Evolutionary conservation across 495 filamentous ascomycete species (phyloP).

Genomic region (Hypoxylon fuscum): DNA sequence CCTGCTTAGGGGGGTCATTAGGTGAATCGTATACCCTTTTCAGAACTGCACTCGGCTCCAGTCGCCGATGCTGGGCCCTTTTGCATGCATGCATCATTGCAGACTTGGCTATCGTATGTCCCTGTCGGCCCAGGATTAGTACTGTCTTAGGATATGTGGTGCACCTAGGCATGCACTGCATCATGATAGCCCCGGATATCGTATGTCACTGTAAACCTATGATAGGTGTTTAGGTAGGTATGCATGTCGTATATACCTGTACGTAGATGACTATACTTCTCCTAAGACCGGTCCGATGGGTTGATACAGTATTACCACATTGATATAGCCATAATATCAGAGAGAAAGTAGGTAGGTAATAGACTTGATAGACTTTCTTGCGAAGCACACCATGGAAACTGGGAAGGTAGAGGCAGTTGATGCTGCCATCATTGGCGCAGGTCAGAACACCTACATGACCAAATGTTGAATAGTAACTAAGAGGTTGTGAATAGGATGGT

Average conservation of each 20-base stretch:
- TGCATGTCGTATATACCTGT: neutral
- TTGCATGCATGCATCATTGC: neutral
- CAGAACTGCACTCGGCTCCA: too few species aligned
- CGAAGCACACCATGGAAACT: neutral
- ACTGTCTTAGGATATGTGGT: too few species aligned
- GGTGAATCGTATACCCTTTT: neutral
- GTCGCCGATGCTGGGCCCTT: neutral
- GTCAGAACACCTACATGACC: slow-evolving; percentile 28
- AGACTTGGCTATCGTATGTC: too few species aligned
- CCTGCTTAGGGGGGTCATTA: neutral
- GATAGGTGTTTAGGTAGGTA: too few species aligned
- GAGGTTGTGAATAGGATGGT: slow-evolving; percentile 45
- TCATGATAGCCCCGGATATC: too few species aligned
- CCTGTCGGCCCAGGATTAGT: too few species aligned
- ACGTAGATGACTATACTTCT: too few species aligned
- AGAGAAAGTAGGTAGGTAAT: neutral
- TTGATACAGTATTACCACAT: too few species aligned
- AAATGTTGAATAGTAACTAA: neutral
- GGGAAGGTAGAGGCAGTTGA: slow-evolving; percentile 15
- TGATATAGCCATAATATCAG: too few species aligned
- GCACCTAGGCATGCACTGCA: too few species aligned
- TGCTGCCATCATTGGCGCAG: slow-evolving; percentile 44
- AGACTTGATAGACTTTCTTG: neutral
- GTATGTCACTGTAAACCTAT: too few species aligned
- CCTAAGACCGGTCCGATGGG: neutral